Evolutionary conservation across 1,139 yeast genomes (phyloP).

Genomic region (Saccharomyces hybrid): DNA sequence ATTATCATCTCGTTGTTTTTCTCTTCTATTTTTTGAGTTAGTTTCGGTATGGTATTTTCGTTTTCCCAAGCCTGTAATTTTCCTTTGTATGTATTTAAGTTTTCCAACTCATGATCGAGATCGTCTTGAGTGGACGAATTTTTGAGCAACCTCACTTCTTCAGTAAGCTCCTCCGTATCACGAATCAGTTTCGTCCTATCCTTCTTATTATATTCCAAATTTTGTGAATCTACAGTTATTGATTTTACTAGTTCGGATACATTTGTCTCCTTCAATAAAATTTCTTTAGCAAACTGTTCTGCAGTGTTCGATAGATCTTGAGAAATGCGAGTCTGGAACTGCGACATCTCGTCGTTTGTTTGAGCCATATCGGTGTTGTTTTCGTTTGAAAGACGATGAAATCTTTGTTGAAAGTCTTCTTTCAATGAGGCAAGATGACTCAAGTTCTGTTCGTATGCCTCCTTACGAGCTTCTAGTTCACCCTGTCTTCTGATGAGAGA

Average conservation of each 20-base stretch:
- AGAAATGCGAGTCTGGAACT: not conserved
- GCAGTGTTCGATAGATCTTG: not conserved
- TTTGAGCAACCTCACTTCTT: conserved; percentile 8
- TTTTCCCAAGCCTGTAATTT: conserved; percentile 34
- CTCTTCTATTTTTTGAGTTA: conserved; percentile 36
- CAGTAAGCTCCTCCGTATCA: conserved; percentile 27
- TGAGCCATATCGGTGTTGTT: not conserved
- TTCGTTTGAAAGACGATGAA: conserved; percentile 1
- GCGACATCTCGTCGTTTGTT: not conserved
- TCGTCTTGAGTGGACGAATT: conserved; percentile 14
- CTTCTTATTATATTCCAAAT: conserved; percentile 18
- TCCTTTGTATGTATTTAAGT: conserved; percentile 11
- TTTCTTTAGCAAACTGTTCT: not conserved
- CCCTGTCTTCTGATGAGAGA: conserved; percentile 48
- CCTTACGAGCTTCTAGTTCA: conserved; percentile 44
- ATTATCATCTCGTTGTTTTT: conserved; percentile 37
- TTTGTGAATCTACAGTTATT: conserved; percentile 21
- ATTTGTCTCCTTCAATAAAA: not conserved
- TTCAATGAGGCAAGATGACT: conserved; percentile 16
- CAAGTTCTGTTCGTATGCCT: conserved; percentile 33
- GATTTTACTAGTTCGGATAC: conserved; percentile 2
- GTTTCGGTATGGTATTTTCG: conserved; percentile 31
- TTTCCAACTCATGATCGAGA: conserved; percentile 12
- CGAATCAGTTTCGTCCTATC: conserved; percentile 30
- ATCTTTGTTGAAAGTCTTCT: not conserved